Evolutionary conservation across 1,139 yeast species (phyloP).

Genomic region (Yamadazyma atlantica): DNA sequence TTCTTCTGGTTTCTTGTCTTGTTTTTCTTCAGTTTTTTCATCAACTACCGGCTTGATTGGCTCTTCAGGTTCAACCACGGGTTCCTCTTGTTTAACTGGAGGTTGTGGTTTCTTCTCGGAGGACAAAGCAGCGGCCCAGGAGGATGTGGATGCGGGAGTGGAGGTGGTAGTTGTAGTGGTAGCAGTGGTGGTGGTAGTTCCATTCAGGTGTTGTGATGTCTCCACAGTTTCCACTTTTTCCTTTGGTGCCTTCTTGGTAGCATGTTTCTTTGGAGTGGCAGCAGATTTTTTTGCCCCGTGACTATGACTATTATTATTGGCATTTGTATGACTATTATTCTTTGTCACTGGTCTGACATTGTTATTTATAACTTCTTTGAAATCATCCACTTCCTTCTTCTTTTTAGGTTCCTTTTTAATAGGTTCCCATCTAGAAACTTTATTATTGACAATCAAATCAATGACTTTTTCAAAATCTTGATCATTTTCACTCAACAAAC

Average conservation of each 20-base stretch:
- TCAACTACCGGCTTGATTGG: no score
- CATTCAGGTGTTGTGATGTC: slow-evolving; percentile 9
- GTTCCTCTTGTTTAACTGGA: slow-evolving; percentile 14
- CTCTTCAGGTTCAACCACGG: no score
- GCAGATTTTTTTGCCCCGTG: slow-evolving; percentile 3
- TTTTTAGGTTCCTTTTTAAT: slow-evolving; percentile 50
- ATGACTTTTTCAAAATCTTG: slow-evolving; percentile 78
- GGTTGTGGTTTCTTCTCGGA: slow-evolving; percentile 25
- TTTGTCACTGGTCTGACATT: slow-evolving; percentile 4
- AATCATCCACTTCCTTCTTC: slow-evolving; percentile 30
- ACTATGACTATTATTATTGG: slow-evolving; percentile 5
- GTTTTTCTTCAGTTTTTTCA: slow-evolving; percentile 10
- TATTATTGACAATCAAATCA: slow-evolving; percentile 84
- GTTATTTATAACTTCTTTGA: slow-evolving; percentile 6
- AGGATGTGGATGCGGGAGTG: slow-evolving; percentile 22
- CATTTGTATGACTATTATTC: slow-evolving; percentile 2
- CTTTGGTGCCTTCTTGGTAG: slow-evolving; percentile 8
- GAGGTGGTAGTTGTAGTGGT: slow-evolving; percentile 19
- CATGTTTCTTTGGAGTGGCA: slow-evolving; percentile 8
- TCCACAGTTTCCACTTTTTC: slow-evolving; percentile 7
- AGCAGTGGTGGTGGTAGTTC: slow-evolving; percentile 16
- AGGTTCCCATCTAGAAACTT: slow-evolving; percentile 61
- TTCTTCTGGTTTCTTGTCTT: background rate
- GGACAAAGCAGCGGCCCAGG: slow-evolving; percentile 56
- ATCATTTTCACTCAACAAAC: slow-evolving; percentile 69